phyloP scores from a whole-genome alignment of 2,329 filamentous ascomycete genomes.

The Colletotrichum sp. region DNA sequence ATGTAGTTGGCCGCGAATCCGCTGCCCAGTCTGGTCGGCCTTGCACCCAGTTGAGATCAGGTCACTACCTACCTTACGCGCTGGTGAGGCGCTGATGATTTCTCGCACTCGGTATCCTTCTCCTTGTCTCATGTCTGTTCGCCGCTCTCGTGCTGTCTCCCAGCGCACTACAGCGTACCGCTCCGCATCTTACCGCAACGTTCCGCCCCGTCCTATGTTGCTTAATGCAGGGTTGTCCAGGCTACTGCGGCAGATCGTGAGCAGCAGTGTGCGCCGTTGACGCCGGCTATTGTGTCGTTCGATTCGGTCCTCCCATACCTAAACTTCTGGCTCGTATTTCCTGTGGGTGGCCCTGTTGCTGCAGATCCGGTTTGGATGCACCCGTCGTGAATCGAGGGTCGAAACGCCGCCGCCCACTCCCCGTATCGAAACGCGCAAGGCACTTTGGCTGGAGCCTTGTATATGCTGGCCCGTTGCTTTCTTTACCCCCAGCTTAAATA shows the following conservation, averaged over 20 bases:
- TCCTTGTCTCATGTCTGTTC: background rate
- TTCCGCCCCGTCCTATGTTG: background rate
- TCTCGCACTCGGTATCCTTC: background rate
- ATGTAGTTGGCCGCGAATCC: background rate
- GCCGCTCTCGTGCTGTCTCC: background rate
- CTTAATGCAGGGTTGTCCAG: background rate
- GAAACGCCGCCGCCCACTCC: background rate
- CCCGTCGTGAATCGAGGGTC: background rate
- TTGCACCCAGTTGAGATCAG: background rate
- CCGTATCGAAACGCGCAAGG: constrained; percentile 3
- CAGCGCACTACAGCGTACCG: background rate
- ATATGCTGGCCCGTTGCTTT: background rate
- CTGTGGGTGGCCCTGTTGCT: background rate
- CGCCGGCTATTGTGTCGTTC: background rate
- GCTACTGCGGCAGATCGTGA: background rate
- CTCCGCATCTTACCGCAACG: background rate
- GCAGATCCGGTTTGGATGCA: constrained; percentile 3
- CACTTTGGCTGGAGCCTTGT: background rate
- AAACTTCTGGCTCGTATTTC: background rate
- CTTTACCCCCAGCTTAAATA: background rate
- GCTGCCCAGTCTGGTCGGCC: background rate
- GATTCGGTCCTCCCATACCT: background rate
- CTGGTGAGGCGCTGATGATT: background rate
- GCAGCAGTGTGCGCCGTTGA: background rate
- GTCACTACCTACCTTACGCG: background rate